Evolutionary conservation across 2,329 filamentous ascomycete species (phyloP).

Genomic region (Hymenotorrendiella dingleyae): DNA sequence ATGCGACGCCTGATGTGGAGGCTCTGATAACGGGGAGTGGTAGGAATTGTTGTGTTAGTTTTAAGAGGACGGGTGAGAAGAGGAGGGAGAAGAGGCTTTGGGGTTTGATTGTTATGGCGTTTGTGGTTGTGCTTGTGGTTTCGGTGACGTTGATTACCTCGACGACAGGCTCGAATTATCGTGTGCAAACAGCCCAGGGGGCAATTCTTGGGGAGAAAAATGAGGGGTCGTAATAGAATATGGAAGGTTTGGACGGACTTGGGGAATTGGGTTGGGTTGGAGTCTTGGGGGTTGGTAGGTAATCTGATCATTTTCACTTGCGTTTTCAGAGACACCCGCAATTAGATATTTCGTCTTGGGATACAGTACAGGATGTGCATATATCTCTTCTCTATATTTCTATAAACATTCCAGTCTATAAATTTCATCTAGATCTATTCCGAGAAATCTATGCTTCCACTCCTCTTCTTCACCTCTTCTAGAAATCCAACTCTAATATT

Average conservation of each 20-base stretch:
- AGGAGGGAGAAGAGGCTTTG: not conserved
- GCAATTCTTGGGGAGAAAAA: no score
- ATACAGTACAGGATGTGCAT: not conserved
- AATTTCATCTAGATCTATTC: no score
- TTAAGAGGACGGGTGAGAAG: conserved; percentile 1
- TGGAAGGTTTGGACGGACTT: no score
- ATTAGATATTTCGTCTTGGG: not conserved
- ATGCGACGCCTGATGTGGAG: conserved; percentile 23
- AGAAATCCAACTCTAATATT: not conserved
- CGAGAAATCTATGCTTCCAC: no score
- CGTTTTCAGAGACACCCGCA: no score
- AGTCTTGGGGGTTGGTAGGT: not conserved
- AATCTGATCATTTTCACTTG: no score
- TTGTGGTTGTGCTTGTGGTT: not conserved
- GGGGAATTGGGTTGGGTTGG: not conserved
- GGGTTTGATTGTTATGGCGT: not conserved
- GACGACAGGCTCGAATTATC: no score
- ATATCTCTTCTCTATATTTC: not conserved
- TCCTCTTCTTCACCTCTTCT: not conserved
- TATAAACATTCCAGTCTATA: no score
- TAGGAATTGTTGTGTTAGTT: conserved; percentile 23
- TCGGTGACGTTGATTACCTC: not conserved
- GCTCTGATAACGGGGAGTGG: conserved; percentile 9
- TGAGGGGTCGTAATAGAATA: no score
- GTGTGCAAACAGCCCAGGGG: no score